These are phyloP conservation scores for Mycena sp. DNA, from an alignment of 1,284 basidiomycete genomes.

Conservation along the genomic window DNA sequence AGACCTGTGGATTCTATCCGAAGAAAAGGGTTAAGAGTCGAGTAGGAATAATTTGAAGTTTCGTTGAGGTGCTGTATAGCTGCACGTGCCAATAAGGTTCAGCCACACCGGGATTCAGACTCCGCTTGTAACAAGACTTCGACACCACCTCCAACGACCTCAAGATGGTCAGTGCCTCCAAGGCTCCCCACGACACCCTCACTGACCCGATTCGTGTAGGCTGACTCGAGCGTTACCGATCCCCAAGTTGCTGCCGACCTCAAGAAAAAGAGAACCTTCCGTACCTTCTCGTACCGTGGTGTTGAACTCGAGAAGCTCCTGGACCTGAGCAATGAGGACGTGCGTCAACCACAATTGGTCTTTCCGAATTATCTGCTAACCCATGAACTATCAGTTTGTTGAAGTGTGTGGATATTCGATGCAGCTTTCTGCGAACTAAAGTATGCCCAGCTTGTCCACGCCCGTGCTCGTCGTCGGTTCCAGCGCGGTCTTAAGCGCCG, in stretches of 20 bases:
- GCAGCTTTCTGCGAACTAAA: slow-evolving; percentile 13
- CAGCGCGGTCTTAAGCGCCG: slow-evolving; percentile 98
- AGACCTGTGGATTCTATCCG: slow-evolving; percentile 90
- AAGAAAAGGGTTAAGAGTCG: neutral
- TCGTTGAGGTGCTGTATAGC: too few relatives aligned
- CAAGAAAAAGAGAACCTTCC: slow-evolving; percentile 98
- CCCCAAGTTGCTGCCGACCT: slow-evolving; percentile 90
- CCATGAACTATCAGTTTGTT: slow-evolving; percentile 64
- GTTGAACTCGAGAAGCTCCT: slow-evolving; percentile 97
- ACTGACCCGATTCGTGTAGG: slow-evolving; percentile 53
- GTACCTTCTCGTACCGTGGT: slow-evolving; percentile 98
- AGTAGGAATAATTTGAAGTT: too few relatives aligned
- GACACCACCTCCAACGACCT: slow-evolving; percentile 42
- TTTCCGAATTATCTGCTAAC: slow-evolving; percentile 12
- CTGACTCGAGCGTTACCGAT: slow-evolving; percentile 85
- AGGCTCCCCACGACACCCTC: slow-evolving; percentile 7
- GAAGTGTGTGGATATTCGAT: slow-evolving; percentile 59
- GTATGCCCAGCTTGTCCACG: slow-evolving; percentile 90
- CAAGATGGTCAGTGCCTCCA: slow-evolving; percentile 63
- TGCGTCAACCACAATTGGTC: slow-evolving; percentile 48
- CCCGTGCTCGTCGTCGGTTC: slow-evolving; percentile 98
- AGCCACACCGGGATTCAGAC: too few relatives aligned
- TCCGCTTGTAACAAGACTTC: slow-evolving; percentile 5
- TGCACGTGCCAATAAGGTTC: too few relatives aligned
- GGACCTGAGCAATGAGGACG: slow-evolving; percentile 95